These are phyloP conservation scores for Luffa acutangula DNA, from an alignment of 306 rosid genomes.

Conservation along the genomic window DNA sequence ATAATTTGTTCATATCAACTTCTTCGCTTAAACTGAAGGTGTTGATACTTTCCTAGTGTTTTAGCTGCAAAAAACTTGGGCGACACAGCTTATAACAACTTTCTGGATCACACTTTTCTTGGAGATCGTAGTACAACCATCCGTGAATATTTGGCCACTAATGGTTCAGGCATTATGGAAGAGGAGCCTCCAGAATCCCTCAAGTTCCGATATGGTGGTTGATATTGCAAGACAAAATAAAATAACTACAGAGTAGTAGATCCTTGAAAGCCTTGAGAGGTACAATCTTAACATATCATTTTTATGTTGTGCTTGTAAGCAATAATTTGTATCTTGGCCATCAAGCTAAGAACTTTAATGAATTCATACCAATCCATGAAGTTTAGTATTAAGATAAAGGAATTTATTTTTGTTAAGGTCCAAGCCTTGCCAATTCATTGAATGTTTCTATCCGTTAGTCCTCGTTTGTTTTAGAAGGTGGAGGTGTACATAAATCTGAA, in stretches of 20 bases:
- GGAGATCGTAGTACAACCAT: constrained; percentile 86
- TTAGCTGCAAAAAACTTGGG: constrained; percentile 76
- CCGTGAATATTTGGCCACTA: constrained; percentile 51
- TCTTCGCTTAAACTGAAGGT: constrained; percentile 8
- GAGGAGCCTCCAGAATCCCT: constrained; percentile 92
- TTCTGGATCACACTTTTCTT: constrained; percentile 83
- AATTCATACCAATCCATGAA: not conserved
- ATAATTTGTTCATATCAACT: not conserved
- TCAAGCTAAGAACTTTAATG: not conserved
- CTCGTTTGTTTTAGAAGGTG: not conserved
- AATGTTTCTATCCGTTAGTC: not conserved
- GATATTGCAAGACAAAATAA: constrained; percentile 9
- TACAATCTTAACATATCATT: not conserved
- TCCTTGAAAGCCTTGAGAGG: not conserved
- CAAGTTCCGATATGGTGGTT: constrained; percentile 77
- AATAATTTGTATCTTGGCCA: not conserved
- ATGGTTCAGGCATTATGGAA: constrained; percentile 85
- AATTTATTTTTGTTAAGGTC: not conserved
- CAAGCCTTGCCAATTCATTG: not conserved
- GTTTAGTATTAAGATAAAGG: not conserved
- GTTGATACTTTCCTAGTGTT: constrained; percentile 33
- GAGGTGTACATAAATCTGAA: not conserved
- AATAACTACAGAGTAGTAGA: not conserved
- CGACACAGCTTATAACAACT: constrained; percentile 52
- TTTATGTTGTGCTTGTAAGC: not conserved